Evolutionary conservation across 495 filamentous ascomycete species (phyloP), one percentile per base, ranked within the genome.

Genomic region (Venustampulla echinocandica): DNA sequence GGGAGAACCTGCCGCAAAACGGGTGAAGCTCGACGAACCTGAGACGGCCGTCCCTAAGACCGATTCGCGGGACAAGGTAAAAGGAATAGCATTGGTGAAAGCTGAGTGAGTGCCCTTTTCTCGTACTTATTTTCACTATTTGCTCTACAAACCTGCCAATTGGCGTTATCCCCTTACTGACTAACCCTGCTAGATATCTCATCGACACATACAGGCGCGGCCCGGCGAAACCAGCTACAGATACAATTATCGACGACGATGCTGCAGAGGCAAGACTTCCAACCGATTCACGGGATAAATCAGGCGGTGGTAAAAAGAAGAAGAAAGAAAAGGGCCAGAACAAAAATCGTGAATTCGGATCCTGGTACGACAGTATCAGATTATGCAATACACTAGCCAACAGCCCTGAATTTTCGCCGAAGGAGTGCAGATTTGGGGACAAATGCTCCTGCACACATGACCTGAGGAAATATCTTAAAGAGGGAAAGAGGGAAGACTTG

Each of bases 51-150:
- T 30, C 21, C n/a, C 38, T 24, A 61, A 50, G 23, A 7, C 28
- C 42, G 55, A 59, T 57, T 57, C 52, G 28, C 55, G 51, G 50
- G 64, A 59, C 54, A 76, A 67, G 62, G 72, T 52, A 45, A 69
- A 77, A 58, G 90, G 90, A 23, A 72, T 90, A 48, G 87, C 87
- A 24, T 76, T 80, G 1, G 81, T 98, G 57, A 95, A 95, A 63
- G 57, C 76, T 47, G 90, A 96, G 85, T 95, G 65, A 61, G 77
- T 64, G 41, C 21, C n/a, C 11, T 2, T n/a, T 22, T 25, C 34
- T 23, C n/a, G 7, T 22, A 24, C 19, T 35, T 25, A 21, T 30
- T n/a, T 30, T 39, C 18, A 38, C 20, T n/a, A 39, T 47, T n/a
- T n/a, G n/a, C n/a, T n/a, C n/a, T n/a, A n/a, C n/a, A n/a, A n/a